These are phyloP conservation scores for Piper betle DNA, from an alignment of 164 flowering plant genomes.

Conservation along the genomic window DNA sequence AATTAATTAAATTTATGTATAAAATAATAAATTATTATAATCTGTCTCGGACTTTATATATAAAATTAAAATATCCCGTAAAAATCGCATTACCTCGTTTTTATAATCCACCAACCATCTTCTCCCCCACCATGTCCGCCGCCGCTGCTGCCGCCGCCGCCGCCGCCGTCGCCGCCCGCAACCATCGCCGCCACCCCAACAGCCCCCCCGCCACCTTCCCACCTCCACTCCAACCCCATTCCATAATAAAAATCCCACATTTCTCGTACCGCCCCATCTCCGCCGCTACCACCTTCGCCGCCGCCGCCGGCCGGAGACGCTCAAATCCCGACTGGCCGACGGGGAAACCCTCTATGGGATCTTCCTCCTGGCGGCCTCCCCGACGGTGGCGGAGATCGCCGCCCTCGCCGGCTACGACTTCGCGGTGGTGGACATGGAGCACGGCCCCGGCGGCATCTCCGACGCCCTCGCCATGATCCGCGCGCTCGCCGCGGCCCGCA, in stretches of 20 bases:
- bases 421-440: conserved; percentile 89
- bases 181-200: not conserved
- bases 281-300: too few species aligned
- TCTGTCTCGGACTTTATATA: too few species aligned
- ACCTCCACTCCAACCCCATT: not conserved
- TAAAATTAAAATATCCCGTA: too few species aligned
- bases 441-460: conserved; percentile 70
- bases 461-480: conserved; percentile 61
- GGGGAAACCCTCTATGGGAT: conserved; percentile 81
- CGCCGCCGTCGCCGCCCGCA: not conserved
- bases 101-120: too few species aligned
- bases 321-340: conserved; percentile 58
- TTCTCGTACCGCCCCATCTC: not conserved
- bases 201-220: not conserved
- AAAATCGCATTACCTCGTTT: too few species aligned
- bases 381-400: conserved; percentile 75
- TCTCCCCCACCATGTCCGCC: conserved; percentile 5
- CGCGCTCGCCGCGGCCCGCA: conserved; percentile 53
- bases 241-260: not conserved
- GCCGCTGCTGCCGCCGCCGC: not conserved
- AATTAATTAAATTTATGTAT: too few species aligned
- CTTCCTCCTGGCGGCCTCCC: conserved; percentile 80
- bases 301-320: too few species aligned
- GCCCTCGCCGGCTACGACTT: conserved; percentile 84
- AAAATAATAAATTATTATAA: too few species aligned